Evolutionary conservation across 768 basidiomycete species (phyloP).

Genomic region (Crassisporium funariophilum): DNA sequence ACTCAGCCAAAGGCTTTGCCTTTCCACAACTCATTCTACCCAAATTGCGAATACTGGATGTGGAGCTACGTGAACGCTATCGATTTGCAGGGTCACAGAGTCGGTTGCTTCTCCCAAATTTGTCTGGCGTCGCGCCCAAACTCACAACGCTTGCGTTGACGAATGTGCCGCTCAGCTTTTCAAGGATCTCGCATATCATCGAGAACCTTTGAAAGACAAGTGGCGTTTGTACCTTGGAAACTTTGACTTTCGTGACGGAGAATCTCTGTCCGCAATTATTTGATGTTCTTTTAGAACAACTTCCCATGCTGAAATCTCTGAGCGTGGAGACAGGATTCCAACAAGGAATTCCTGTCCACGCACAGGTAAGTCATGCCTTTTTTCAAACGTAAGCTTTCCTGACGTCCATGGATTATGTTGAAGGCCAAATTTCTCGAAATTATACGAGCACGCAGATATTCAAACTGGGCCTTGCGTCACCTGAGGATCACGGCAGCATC

Average conservation of each 20-base stretch:
- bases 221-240: no score
- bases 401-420: background rate
- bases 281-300: conserved; percentile 6
- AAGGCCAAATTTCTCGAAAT: conserved; percentile 2
- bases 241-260: conserved; percentile 2
- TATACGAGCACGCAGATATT: conserved; percentile 15
- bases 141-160: conserved; percentile 12
- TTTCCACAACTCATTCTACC: conserved; percentile 11
- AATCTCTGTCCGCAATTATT: conserved; percentile 3
- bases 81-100: background rate
- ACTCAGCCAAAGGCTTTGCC: background rate
- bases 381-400: no score
- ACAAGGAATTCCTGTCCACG: no score
- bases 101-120: conserved; percentile 9
- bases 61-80: conserved; percentile 10
- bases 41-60: conserved; percentile 11
- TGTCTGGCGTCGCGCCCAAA: conserved; percentile 10
- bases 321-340: no score
- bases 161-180: background rate
- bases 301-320: conserved; percentile 3
- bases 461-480: conserved; percentile 10
- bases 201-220: no score
- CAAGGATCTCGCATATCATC: background rate
- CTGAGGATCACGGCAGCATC: conserved; percentile 8
- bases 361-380: no score